phyloP scores from a whole-genome alignment of 257 asterid species.

The Rauvolfia tetraphylla region DNA sequence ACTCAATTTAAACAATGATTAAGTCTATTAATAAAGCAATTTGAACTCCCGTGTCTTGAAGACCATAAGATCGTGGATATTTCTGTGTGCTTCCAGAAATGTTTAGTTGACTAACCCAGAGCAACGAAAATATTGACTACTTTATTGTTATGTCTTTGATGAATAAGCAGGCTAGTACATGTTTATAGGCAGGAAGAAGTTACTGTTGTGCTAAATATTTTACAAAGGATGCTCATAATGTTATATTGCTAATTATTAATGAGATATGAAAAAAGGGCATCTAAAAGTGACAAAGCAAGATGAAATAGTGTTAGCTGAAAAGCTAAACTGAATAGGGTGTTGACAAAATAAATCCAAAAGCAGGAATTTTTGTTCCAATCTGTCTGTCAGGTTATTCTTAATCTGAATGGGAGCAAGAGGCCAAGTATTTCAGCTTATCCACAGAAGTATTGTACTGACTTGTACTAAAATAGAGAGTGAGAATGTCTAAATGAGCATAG shows the following conservation, averaged over 20 bases:
- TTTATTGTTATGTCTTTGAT: neutral
- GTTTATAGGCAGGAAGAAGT: neutral
- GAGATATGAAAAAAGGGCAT: neutral
- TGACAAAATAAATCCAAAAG: neutral
- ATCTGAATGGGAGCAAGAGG: neutral
- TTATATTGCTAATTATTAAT: neutral
- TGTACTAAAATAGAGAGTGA: neutral
- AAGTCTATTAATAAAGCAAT: neutral
- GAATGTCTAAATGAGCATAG: neutral
- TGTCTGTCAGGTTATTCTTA: neutral
- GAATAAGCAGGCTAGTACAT: neutral
- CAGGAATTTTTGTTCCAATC: neutral
- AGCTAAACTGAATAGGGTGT: neutral
- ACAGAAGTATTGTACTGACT: neutral
- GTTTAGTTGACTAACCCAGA: neutral
- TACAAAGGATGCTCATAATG: neutral
- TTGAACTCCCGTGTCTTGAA: neutral
- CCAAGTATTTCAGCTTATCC: neutral
- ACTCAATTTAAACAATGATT: constrained; percentile 6
- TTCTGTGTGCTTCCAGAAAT: neutral
- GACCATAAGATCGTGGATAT: neutral
- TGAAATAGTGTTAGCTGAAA: neutral
- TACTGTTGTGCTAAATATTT: neutral
- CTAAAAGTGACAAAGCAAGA: neutral
- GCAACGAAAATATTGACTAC: neutral